These are phyloP conservation scores for Yamadazyma sp. DNA, from an alignment of 805 yeast genomes.

Conservation along the genomic window DNA sequence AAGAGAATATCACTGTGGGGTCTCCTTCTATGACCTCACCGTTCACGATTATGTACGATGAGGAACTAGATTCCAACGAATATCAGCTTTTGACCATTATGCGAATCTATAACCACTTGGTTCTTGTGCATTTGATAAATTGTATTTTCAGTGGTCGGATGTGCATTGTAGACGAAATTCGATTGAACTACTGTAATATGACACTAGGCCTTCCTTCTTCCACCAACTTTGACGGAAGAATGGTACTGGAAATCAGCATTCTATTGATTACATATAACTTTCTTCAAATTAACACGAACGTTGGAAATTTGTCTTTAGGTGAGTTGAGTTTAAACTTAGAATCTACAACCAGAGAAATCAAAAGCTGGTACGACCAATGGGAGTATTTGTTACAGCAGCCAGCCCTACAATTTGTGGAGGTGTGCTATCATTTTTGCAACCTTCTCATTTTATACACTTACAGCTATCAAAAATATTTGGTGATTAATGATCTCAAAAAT, in stretches of 20 bases:
- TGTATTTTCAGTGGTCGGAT: slow-evolving; percentile 65
- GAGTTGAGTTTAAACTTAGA: slow-evolving; percentile 28
- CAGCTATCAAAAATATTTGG: slow-evolving; percentile 22
- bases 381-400: slow-evolving; percentile 66
- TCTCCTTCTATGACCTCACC: slow-evolving; percentile 17
- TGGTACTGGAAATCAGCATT: slow-evolving; percentile 72
- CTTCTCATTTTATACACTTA: slow-evolving; percentile 49
- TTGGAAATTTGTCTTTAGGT: slow-evolving; percentile 11
- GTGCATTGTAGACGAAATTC: slow-evolving; percentile 58
- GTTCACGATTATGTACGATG: slow-evolving; percentile 32
- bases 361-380: slow-evolving; percentile 69
- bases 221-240: slow-evolving; percentile 79
- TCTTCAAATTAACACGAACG: slow-evolving; percentile 41
- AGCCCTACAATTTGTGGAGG: slow-evolving; percentile 69
- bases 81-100: slow-evolving; percentile 54
- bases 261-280: slow-evolving; percentile 58
- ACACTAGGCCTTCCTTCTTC: slow-evolving; percentile 58
- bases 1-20: slow-evolving; percentile 1
- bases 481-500: slow-evolving; percentile 9
- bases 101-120: slow-evolving; percentile 71
- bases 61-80: slow-evolving; percentile 37
- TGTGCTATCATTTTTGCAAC: slow-evolving; percentile 63
- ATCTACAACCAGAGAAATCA: slow-evolving; percentile 48
- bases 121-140: slow-evolving; percentile 64
- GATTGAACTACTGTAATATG: slow-evolving; percentile 58